A percentile compares a stretch with the other conserved stretches of the same genome.
phyloP scores from a whole-genome alignment of 2,329 filamentous ascomycete genomes.

The Aspergillus fumigatiaffinis region DNA sequence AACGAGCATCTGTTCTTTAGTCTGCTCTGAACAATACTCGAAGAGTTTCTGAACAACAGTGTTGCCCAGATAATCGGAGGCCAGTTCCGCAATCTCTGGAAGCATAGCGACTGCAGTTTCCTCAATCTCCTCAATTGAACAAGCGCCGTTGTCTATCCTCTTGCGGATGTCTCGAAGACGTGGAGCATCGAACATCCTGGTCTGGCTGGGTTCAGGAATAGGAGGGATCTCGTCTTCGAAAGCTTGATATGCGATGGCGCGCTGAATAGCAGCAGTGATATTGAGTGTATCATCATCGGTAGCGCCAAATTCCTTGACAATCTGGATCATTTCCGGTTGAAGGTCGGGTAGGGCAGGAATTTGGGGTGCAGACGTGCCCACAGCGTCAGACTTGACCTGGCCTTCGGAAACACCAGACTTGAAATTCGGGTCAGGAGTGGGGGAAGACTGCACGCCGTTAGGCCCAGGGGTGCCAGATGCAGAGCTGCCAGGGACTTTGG shows the following conservation, averaged over 20 bases:
- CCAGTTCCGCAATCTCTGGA: conserved; percentile 88
- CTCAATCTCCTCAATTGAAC: conserved; percentile 83
- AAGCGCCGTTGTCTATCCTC: conserved; percentile 91
- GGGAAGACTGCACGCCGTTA: conserved; percentile 82
- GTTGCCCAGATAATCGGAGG: conserved; percentile 95
- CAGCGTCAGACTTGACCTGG: conserved; percentile 26
- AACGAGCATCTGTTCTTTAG: conserved; percentile 85
- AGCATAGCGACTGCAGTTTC: conserved; percentile 90
- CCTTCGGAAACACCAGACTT: conserved; percentile 30
- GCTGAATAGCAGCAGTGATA: conserved; percentile 70
- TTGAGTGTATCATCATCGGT: conserved; percentile 70
- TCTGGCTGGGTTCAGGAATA: conserved; percentile 82
- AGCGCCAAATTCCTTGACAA: conserved; percentile 85
- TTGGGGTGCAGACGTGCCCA: conserved; percentile 42
- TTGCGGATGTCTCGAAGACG: conserved; percentile 94
- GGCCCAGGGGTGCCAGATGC: conserved; percentile 76
- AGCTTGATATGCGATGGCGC: conserved; percentile 67
- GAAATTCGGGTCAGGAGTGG: conserved; percentile 79
- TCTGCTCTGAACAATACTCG: conserved; percentile 85
- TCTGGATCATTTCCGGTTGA: conserved; percentile 75
- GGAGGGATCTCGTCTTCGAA: conserved; percentile 84
- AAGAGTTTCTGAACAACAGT: conserved; percentile 99
- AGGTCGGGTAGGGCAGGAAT: conserved; percentile 74
- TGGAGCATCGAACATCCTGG: conserved; percentile 85
- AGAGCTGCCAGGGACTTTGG: conserved; percentile 87